Conservation (phyloP, 257 asterid genomes). For the Nicotiana undulata region DNA sequence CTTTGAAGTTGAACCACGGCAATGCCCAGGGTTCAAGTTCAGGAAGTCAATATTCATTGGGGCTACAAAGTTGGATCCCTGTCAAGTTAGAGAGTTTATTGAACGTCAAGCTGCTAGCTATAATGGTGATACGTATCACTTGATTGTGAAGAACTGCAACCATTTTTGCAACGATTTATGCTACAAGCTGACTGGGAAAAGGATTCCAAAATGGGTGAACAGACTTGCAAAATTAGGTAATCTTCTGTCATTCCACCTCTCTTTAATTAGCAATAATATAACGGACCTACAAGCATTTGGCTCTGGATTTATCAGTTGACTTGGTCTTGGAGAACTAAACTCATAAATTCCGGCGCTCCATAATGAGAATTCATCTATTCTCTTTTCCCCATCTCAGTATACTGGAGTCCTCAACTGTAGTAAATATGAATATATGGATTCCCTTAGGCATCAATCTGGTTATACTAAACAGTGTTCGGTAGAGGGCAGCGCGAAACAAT, state of each 20-base stretch:
- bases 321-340: neutral
- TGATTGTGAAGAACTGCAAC: slow-evolving; percentile 88
- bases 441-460: neutral
- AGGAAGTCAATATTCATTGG: slow-evolving; percentile 76
- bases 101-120: slow-evolving; percentile 73
- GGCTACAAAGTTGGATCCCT: slow-evolving; percentile 48
- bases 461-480: neutral
- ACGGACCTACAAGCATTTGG: neutral
- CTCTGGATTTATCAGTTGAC: neutral
- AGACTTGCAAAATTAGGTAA: slow-evolving; percentile 87
- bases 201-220: slow-evolving; percentile 88
- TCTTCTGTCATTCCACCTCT: neutral
- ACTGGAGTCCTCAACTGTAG: neutral
- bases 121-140: slow-evolving; percentile 81
- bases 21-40: slow-evolving; percentile 53
- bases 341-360: neutral
- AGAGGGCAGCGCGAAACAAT: neutral
- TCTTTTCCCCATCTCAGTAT: neutral
- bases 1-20: slow-evolving; percentile 17
- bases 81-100: slow-evolving; percentile 72
- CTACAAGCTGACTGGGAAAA: slow-evolving; percentile 66
- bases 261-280: neutral
- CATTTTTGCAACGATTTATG: slow-evolving; percentile 90
- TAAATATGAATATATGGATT: neutral
- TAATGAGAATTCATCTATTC: neutral